Evolutionary conservation across 345 rosid species (phyloP), one percentile per base, ranked within the genome.

Genomic region (Populus simonii): DNA sequence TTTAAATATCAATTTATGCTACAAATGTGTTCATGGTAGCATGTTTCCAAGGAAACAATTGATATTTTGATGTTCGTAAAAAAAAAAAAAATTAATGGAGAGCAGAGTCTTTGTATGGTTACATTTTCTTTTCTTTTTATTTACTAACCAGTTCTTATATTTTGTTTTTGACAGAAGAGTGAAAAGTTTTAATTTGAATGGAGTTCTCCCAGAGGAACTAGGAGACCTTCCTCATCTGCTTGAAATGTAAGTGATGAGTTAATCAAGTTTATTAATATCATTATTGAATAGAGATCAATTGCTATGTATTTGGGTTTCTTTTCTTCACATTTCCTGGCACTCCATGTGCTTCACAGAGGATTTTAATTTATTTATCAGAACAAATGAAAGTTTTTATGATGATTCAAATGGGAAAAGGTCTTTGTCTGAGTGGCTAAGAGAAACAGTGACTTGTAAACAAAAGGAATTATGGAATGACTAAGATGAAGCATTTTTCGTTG

Each of bases 141-240:
- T 5, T 3, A 45, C 51, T 45, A 39, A 45, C 51, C 13, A 45
- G 11, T 13, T 45, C 51, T 45, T 45, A 45, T 12, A 45, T 45
- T 45, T 53, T 1, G 33, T 43, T 41, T 69, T 47, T 79, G 31
- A 43, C 88, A 95, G 98, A 29, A 27, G 6, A 29, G 81, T 93
- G 35, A 92, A 89, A 81, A 67, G 86, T 66, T 82, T 84, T 16
- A 90, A 85, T 74, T 81, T 95, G 78, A 79, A 84, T 5, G 99
- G 97, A 66, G 59, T 53, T 73, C 35, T 94, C 70, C 97, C 97
- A 27, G 80, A 78, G 73, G 97, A 92, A 59, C 81, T 94, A 23
- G 89, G 80, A 57, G 85, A 91, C 69, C 97, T 94, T 36, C 84
- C 89, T 27, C 70, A 62, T 74, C 84, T 94, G 41, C 49, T 2